A percentile compares a stretch with the other conserved stretches of the same genome.
phyloP scores from a whole-genome alignment of 1,284 basidiomycete species.

The Ganoderma lingzhi region DNA sequence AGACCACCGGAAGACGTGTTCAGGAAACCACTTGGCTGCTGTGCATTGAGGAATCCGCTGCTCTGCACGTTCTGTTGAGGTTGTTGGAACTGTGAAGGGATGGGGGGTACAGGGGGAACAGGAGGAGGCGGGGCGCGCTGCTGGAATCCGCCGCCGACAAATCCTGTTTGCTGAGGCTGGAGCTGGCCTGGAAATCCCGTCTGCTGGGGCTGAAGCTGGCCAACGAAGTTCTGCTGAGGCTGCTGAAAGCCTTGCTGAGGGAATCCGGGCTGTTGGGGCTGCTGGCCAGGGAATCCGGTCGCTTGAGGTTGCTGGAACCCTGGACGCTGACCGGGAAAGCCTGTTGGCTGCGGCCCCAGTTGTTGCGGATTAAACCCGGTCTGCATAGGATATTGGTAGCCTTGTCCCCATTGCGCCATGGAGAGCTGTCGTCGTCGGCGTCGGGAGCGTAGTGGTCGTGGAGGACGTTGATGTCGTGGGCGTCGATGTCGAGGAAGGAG shows the following conservation, averaged over 20 bases:
- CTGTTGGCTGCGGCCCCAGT: slow-evolving; percentile 51
- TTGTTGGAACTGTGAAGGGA: slow-evolving; percentile 66
- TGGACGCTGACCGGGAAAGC: slow-evolving; percentile 40
- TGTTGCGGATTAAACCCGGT: slow-evolving; percentile 62
- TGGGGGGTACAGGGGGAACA: slow-evolving; percentile 66
- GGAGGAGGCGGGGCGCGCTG: slow-evolving; percentile 58
- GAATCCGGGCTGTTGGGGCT: too few relatives aligned
- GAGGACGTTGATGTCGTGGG: slow-evolving; percentile 22
- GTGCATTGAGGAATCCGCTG: slow-evolving; percentile 51
- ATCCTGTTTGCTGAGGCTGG: slow-evolving; percentile 40
- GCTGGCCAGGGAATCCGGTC: slow-evolving; percentile 40
- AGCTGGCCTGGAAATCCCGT: slow-evolving; percentile 56
- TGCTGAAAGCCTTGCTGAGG: slow-evolving; percentile 39
- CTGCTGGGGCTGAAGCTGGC: slow-evolving; percentile 43
- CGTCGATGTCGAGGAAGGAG: slow-evolving; percentile 8
- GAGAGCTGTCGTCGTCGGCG: slow-evolving; percentile 23
- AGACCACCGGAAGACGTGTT: slow-evolving; percentile 57
- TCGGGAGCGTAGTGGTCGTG: slow-evolving; percentile 19
- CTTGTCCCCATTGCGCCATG: slow-evolving; percentile 72
- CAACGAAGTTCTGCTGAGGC: slow-evolving; percentile 48
- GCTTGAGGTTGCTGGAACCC: slow-evolving; percentile 50
- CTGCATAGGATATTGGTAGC: slow-evolving; percentile 65
- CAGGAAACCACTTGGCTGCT: slow-evolving; percentile 58
- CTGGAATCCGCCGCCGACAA: slow-evolving; percentile 53
- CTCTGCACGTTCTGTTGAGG: slow-evolving; percentile 46